A percentile compares a stretch with the other conserved stretches of the same genome.
These are phyloP conservation scores for Carex sylvatica DNA, from an alignment of 202 grass and related monocot genomes.

Conservation along the genomic window DNA sequence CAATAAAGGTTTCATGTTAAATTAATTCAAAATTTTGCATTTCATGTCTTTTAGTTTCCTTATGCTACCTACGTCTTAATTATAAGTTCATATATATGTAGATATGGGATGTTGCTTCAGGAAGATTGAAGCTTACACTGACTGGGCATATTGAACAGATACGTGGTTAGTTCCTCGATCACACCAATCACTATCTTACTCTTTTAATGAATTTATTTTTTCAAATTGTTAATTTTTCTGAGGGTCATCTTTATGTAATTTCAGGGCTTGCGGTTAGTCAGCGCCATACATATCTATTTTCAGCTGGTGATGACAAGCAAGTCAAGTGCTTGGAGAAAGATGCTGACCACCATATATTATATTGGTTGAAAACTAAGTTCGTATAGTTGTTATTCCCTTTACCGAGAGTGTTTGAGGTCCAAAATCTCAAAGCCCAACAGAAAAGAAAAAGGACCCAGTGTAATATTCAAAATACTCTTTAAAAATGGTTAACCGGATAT, in stretches of 20 bases:
- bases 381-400: not conserved
- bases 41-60: not conserved
- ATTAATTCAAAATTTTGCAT: constrained; percentile 4
- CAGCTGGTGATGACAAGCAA: constrained; percentile 99
- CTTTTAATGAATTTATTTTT: constrained; percentile 16
- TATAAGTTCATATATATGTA: constrained; percentile 31
- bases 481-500: no score
- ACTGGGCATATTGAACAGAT: constrained; percentile 97
- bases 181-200: not conserved
- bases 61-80: constrained; percentile 6
- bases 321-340: constrained; percentile 80
- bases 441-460: no score
- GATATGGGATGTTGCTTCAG: constrained; percentile 99
- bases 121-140: constrained; percentile 89
- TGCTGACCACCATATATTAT: not conserved
- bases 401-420: no score
- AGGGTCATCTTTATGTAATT: constrained; percentile 3
- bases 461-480: no score
- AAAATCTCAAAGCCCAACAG: no score
- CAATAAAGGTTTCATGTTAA: constrained; percentile 57
- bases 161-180: constrained; percentile 59
- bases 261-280: constrained; percentile 94
- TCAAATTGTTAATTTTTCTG: not conserved
- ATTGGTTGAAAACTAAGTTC: constrained; percentile 1
- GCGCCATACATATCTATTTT: constrained; percentile 90